Conservation (phyloP, 2,329 filamentous ascomycete species). For the Cordyceps fumosorosea region DNA sequence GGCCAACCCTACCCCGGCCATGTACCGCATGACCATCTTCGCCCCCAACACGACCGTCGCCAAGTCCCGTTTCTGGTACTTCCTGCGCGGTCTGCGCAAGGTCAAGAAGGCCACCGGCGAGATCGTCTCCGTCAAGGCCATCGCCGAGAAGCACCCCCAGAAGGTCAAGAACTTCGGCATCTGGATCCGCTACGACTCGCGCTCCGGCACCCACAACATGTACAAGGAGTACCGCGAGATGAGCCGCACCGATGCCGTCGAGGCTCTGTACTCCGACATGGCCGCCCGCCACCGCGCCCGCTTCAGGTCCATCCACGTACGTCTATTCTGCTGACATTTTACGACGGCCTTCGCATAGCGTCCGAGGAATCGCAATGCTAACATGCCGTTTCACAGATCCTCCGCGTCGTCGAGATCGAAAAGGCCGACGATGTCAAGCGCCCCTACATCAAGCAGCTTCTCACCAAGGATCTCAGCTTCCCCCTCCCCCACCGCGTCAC, state of each 20-base stretch:
- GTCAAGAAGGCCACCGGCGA: conserved; percentile 99
- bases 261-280: conserved; percentile 99
- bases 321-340: conserved; percentile 30
- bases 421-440: conserved; percentile 92
- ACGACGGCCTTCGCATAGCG: neutral
- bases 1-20: conserved; percentile 91
- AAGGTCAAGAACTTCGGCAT: conserved; percentile 99
- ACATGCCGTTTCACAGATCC: conserved; percentile 56
- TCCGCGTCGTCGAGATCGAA: conserved; percentile 96
- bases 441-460: conserved; percentile 98
- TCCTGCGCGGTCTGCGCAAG: conserved; percentile 97
- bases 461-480: conserved; percentile 93
- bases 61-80: conserved; percentile 99
- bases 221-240: conserved; percentile 99
- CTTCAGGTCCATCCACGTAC: conserved; percentile 97
- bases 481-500: conserved; percentile 93
- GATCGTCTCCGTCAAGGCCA: conserved; percentile 95
- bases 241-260: conserved; percentile 89
- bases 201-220: conserved; percentile 99
- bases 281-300: conserved; percentile 93
- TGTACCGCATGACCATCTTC: conserved; percentile 99
- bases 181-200: conserved; percentile 99
- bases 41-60: conserved; percentile 95
- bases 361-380: neutral
- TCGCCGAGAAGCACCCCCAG: conserved; percentile 96